These are phyloP conservation scores for Penicillium lividum DNA, from an alignment of 495 filamentous ascomycete genomes.

Conservation along the genomic window DNA sequence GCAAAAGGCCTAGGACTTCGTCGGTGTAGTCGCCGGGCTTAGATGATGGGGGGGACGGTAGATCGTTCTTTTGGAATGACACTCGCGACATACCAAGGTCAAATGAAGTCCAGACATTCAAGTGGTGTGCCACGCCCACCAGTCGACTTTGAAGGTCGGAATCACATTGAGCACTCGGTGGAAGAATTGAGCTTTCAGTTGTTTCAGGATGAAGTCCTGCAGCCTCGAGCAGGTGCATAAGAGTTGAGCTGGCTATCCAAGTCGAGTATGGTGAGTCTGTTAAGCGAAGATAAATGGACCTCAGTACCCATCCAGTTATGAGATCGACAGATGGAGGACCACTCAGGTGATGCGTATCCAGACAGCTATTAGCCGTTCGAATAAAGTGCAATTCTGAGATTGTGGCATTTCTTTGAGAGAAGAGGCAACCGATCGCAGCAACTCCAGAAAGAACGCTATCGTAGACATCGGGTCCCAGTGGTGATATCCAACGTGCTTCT, in stretches of 20 bases:
- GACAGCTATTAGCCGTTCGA: slow-evolving; percentile 32
- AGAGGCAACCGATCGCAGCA: slow-evolving; percentile 44
- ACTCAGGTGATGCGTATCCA: slow-evolving; percentile 31
- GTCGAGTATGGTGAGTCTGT: slow-evolving; percentile 48
- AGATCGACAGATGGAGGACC: slow-evolving; percentile 32
- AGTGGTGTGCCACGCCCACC: slow-evolving; percentile 44
- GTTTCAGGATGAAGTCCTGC: slow-evolving; percentile 46
- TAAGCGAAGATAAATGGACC: slow-evolving; percentile 47
- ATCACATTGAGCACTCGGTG: slow-evolving; percentile 21
- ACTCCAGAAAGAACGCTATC: slow-evolving; percentile 47
- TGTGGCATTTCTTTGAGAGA: slow-evolving; percentile 32
- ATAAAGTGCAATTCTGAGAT: slow-evolving; percentile 39
- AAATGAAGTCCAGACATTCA: slow-evolving; percentile 49
- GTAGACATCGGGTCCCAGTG: slow-evolving; percentile 22
- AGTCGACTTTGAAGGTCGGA: slow-evolving; percentile 37
- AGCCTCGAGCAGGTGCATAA: slow-evolving; percentile 56
- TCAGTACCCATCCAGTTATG: slow-evolving; percentile 47
- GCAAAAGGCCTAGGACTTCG: slow-evolving; percentile 41
- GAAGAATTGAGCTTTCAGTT: slow-evolving; percentile 16
- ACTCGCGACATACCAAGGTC: slow-evolving; percentile 53
- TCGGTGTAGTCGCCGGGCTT: slow-evolving; percentile 34
- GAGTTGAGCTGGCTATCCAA: slow-evolving; percentile 51
- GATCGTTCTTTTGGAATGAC: slow-evolving; percentile 30
- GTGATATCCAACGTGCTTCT: slow-evolving; percentile 33
- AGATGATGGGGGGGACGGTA: slow-evolving; percentile 19